phyloP scores from a whole-genome alignment of 495 filamentous ascomycete species.

The Delitschia confertaspora region DNA sequence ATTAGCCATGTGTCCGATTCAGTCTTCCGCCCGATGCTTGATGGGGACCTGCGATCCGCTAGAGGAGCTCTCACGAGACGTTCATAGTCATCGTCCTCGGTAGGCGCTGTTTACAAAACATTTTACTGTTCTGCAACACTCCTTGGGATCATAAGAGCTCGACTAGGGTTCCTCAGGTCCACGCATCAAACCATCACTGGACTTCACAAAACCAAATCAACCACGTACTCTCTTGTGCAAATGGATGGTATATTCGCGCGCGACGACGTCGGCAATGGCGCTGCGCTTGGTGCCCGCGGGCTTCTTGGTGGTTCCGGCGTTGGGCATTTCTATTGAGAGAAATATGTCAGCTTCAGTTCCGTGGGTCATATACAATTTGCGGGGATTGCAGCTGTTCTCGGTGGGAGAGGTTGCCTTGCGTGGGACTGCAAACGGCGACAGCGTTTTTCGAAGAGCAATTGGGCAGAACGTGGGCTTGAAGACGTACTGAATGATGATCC shows the following conservation, averaged over 20 bases:
- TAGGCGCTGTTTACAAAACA: too few species aligned
- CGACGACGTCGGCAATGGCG: constrained; percentile 95
- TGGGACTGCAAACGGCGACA: too few species aligned
- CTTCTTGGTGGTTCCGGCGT: constrained; percentile 19
- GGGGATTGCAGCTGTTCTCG: too few species aligned
- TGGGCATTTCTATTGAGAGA: constrained; percentile 15
- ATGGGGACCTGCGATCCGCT: neutral
- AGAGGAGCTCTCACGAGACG: too few species aligned
- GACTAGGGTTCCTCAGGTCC: too few species aligned
- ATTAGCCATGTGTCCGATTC: constrained; percentile 24
- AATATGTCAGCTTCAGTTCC: constrained; percentile 5
- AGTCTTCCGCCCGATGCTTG: constrained; percentile 38
- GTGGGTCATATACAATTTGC: too few species aligned
- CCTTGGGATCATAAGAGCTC: too few species aligned
- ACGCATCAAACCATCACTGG: constrained; percentile 44
- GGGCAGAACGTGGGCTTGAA: too few species aligned
- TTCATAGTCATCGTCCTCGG: too few species aligned
- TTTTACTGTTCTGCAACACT: too few species aligned
- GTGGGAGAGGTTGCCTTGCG: too few species aligned
- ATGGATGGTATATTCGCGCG: constrained; percentile 99
- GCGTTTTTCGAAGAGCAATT: too few species aligned
- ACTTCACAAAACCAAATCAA: constrained; percentile 66
- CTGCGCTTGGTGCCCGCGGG: constrained; percentile 62
- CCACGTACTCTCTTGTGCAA: constrained; percentile 98
- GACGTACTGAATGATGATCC: constrained; percentile 1